Conservation (phyloP, 1,139 yeast species). For the Candida freyschussii region DNA sequence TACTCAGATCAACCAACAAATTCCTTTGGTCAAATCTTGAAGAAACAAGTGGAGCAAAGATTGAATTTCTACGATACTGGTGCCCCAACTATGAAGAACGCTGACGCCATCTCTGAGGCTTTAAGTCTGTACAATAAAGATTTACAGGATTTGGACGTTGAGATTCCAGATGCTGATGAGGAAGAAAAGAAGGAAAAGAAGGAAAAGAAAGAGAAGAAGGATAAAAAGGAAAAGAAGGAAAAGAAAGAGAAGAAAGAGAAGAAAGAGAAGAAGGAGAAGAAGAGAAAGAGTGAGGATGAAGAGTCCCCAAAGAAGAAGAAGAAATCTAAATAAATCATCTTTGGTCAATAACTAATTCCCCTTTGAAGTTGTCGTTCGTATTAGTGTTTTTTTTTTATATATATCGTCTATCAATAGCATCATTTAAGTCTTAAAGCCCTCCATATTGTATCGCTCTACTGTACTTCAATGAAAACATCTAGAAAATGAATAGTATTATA, state of each 20-base stretch:
- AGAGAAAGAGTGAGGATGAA: constrained; percentile 50
- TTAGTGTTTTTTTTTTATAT: not conserved
- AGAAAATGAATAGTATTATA: not conserved
- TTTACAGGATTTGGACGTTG: constrained; percentile 38
- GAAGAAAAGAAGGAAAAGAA: constrained; percentile 39
- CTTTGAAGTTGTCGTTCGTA: not conserved
- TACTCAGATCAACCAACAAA: constrained; percentile 83
- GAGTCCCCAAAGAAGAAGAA: constrained; percentile 51
- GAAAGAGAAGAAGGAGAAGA: constrained; percentile 46
- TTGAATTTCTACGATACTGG: constrained; percentile 94
- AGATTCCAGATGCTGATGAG: constrained; percentile 33
- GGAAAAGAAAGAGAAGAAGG: constrained; percentile 38
- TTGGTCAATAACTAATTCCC: too few species aligned
- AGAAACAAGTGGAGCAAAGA: constrained; percentile 97
- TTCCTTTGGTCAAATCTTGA: constrained; percentile 84
- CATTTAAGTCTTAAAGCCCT: not conserved
- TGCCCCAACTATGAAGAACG: constrained; percentile 91
- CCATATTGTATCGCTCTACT: constrained; percentile 2
- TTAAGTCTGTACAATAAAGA: constrained; percentile 62
- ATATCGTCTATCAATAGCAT: constrained; percentile 4
- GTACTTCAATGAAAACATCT: constrained; percentile 1
- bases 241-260: constrained; percentile 47
- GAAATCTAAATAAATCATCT: constrained; percentile 18
- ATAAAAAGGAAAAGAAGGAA: constrained; percentile 52
- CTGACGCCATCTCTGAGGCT: constrained; percentile 91